Conservation (phyloP, 1,284 basidiomycete genomes). For the Neolentinus lepideus region DNA sequence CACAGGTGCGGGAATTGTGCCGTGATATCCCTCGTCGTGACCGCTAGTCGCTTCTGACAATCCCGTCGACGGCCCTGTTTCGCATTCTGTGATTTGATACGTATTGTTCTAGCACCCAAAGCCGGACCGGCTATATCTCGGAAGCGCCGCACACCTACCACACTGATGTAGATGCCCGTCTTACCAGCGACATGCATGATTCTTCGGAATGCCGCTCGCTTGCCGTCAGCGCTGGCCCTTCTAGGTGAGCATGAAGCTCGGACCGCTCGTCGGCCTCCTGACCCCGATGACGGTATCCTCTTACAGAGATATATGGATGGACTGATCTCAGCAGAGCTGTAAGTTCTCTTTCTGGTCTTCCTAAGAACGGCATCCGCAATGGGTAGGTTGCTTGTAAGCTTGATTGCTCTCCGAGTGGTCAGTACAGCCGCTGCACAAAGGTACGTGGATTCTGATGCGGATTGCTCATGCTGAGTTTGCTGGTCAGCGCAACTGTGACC, state of each 20-base stretch:
- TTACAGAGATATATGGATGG: too few species aligned
- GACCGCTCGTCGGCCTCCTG: not conserved
- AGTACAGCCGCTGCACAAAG: not conserved
- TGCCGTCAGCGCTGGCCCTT: not conserved
- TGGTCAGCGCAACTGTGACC: not conserved
- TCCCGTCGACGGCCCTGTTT: too few species aligned
- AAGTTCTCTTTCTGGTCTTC: too few species aligned
- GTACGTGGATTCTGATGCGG: not conserved
- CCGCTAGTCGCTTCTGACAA: too few species aligned
- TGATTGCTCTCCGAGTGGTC: not conserved
- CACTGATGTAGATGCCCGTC: too few species aligned
- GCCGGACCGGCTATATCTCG: not conserved
- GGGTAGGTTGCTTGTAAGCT: not conserved
- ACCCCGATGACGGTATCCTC: not conserved
- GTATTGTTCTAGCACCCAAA: too few species aligned
- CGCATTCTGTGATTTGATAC: too few species aligned
- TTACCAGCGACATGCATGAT: not conserved
- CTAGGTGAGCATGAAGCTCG: not conserved
- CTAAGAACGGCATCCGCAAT: not conserved
- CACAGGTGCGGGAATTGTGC: too few species aligned
- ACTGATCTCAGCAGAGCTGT: too few species aligned
- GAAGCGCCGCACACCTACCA: not conserved
- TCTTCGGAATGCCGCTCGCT: not conserved
- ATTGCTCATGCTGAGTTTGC: not conserved
- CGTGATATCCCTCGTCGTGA: too few species aligned